Conservation (phyloP, 768 basidiomycete species). For the Pleurotus giganteus region DNA sequence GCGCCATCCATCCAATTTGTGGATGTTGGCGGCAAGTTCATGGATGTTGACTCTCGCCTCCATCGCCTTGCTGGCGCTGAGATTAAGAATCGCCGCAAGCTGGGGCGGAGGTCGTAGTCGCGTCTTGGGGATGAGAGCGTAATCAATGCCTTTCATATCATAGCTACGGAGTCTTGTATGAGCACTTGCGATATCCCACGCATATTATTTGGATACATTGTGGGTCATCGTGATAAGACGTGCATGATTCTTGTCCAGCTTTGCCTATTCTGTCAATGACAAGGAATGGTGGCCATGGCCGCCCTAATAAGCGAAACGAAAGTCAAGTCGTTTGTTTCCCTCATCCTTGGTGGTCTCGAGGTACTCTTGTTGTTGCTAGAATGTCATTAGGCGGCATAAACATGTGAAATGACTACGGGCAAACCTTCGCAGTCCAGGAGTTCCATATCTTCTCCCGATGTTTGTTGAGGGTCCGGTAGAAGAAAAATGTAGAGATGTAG, state of each 20-base stretch:
- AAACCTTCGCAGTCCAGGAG: constrained; percentile 44
- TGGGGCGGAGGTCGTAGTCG: background rate
- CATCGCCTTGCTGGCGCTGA: constrained; percentile 18
- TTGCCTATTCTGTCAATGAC: no score
- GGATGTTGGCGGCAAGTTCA: constrained; percentile 71
- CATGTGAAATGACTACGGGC: constrained; percentile 5
- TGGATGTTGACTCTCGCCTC: constrained; percentile 53
- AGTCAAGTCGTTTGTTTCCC: constrained; percentile 60
- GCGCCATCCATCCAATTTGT: constrained; percentile 64
- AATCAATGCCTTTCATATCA: background rate
- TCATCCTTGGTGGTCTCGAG: constrained; percentile 58
- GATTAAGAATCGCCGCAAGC: background rate
- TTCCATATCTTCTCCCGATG: constrained; percentile 52
- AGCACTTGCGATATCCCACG: no score
- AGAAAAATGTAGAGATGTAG: constrained; percentile 50
- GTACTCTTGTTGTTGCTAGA: constrained; percentile 55
- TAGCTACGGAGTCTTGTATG: no score
- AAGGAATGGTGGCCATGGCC: no score
- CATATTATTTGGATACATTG: background rate
- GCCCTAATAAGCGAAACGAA: constrained; percentile 63
- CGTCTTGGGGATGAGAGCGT: no score
- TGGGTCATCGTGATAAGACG: background rate
- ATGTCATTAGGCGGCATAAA: background rate
- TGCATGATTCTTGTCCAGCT: no score
- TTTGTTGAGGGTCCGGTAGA: constrained; percentile 52